Conservation (phyloP, 2,329 filamentous ascomycete genomes). For the Huntiella omanensis region DNA sequence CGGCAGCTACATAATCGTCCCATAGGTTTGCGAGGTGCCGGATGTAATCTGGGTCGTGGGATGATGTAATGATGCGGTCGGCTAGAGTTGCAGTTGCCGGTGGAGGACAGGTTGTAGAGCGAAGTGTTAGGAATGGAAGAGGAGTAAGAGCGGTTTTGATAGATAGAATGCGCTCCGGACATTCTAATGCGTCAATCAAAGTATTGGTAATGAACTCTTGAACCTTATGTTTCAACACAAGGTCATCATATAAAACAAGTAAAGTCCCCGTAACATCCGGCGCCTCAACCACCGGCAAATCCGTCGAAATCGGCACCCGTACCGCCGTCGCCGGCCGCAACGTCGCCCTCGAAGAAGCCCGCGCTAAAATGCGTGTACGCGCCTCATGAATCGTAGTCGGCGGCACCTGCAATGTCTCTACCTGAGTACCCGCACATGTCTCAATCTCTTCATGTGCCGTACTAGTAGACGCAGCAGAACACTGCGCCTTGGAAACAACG, state of each 20-base stretch:
- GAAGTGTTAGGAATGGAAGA: slow-evolving; percentile 4
- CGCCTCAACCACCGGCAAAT: too few relatives aligned
- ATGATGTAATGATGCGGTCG: slow-evolving; percentile 5
- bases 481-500: too few relatives aligned
- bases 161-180: slow-evolving; percentile 3
- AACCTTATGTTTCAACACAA: slow-evolving; percentile 3
- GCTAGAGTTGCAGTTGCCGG: slow-evolving; percentile 4
- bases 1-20: slow-evolving; percentile 9
- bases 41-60: slow-evolving; percentile 13
- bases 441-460: too few relatives aligned
- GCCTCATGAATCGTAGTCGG: too few relatives aligned
- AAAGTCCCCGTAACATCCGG: slow-evolving; percentile 1
- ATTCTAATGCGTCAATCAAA: slow-evolving; percentile 6
- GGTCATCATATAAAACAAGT: slow-evolving; percentile 6
- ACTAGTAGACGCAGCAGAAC: too few relatives aligned
- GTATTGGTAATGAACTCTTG: slow-evolving; percentile 6
- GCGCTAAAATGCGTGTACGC: too few relatives aligned
- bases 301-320: too few relatives aligned
- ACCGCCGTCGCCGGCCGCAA: too few relatives aligned
- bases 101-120: neutral
- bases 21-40: slow-evolving; percentile 12
- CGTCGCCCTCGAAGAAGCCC: too few relatives aligned
- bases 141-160: slow-evolving; percentile 3
- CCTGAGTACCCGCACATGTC: too few relatives aligned
- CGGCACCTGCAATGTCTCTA: too few relatives aligned